Base-by-base conservation (phyloP, 768 basidiomycete species). In the Xanthoconium purpureum region DNA sequence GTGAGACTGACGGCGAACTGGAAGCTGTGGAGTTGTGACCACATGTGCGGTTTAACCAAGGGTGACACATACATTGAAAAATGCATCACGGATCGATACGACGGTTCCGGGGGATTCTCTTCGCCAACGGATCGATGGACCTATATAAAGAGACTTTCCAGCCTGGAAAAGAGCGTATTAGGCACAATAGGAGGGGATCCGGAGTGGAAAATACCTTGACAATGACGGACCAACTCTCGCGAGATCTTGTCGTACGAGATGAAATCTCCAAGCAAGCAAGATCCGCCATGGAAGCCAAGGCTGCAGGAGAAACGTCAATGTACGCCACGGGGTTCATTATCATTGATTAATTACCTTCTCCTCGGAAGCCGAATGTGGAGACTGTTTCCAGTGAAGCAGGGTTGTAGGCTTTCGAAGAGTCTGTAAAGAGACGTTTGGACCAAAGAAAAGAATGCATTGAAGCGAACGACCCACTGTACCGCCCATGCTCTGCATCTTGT, bases 291-390 rank as follows among this genome's bases (percentile, higher is more conserved):
- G 94, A 95, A 17, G 91, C 88, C 50, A 97, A 72, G 4, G 94
- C 95, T 95, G 59, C 45, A 18, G 13, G 38, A 30, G 33, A 48
- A 54, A 57, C 17, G 17, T 61, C 53, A 64, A 49, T 42, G 37
- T 36, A 37, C 45, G 43, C 36, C 54, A 57, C 40, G 48, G 50
- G 50, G 45, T 24, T 51, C 44, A 29, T 50, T 37, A 29, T 44
- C n/a, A 40, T 20, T 39, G 24, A 50, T 45, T 20, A 24, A 57
- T 59, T 63, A 91, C 94, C 94, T 88, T 98, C 95, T 37, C 95
- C 94, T 62, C 95, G 84, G 73, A 93, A 96, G 0, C 95, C 94
- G 73, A 94, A 95, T 3, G 88, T 88, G 14, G 80, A 78, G 39
- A 80, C 63, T 5, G 78, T 71, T 53, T 79, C 78, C 50, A 87